phyloP scores from a whole-genome alignment of 768 basidiomycete species.

The Rickenella mellea region DNA sequence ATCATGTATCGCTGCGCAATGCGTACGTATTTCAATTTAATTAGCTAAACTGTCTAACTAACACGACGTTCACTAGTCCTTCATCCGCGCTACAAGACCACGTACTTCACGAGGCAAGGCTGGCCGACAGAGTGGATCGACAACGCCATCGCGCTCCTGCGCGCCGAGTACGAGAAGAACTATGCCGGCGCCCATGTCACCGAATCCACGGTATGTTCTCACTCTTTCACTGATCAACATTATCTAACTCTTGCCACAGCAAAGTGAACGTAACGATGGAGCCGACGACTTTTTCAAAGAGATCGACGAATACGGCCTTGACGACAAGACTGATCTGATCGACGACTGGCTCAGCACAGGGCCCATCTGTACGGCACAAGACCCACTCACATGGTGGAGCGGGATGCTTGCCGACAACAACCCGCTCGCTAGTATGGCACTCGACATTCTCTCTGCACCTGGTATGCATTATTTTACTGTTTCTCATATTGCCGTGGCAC shows the following conservation, averaged over 20 bases:
- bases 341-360: neutral
- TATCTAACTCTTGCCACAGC: too few relatives aligned
- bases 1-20: constrained; percentile 10
- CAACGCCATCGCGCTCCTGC: constrained; percentile 2
- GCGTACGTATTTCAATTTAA: constrained; percentile 5
- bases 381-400: neutral
- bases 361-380: neutral
- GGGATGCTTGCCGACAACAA: neutral
- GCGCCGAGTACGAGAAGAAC: neutral
- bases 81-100: constrained; percentile 11
- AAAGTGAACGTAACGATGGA: too few relatives aligned
- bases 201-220: too few relatives aligned
- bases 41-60: neutral
- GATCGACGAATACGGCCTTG: neutral
- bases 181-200: neutral
- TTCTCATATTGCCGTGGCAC: neutral
- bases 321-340: neutral
- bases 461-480: constrained; percentile 4
- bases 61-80: constrained; percentile 9
- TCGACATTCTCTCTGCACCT: constrained; percentile 4
- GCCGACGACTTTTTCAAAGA: too few relatives aligned
- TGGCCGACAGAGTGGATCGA: constrained; percentile 16
- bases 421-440: neutral
- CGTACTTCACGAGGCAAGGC: constrained; percentile 11
- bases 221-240: too few relatives aligned